These are phyloP conservation scores for Eruca vesicaria DNA, from an alignment of 441 rosid species.

Conservation along the genomic window DNA sequence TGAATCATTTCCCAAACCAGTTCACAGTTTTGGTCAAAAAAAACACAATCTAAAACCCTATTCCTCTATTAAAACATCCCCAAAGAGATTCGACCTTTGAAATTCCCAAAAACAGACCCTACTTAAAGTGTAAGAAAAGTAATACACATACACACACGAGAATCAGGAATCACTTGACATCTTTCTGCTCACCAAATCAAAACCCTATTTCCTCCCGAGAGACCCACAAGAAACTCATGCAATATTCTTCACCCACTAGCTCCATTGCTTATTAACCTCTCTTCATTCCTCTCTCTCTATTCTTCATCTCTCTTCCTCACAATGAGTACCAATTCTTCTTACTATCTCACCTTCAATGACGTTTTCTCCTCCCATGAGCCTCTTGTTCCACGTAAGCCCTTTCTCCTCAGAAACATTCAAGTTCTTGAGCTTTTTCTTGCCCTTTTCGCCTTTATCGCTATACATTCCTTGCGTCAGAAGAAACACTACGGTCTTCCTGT, in stretches of 20 bases:
- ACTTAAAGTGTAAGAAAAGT: constrained; percentile 26
- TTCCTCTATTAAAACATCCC: constrained; percentile 12
- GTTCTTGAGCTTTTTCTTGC: constrained; percentile 64
- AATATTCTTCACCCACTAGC: constrained; percentile 36
- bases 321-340: constrained; percentile 41
- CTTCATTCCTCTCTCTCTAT: neutral
- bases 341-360: constrained; percentile 35
- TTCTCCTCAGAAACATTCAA: constrained; percentile 51
- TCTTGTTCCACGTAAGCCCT: constrained; percentile 29
- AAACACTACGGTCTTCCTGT: constrained; percentile 60
- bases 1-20: constrained; percentile 15
- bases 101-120: constrained; percentile 9
- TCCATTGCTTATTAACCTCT: constrained; percentile 36
- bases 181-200: constrained; percentile 41
- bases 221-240: constrained; percentile 34
- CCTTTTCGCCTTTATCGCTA: constrained; percentile 45
- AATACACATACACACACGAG: constrained; percentile 7
- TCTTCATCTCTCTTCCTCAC: constrained; percentile 35
- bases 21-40: constrained; percentile 24
- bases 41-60: constrained; percentile 8
- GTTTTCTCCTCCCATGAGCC: constrained; percentile 5
- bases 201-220: constrained; percentile 25
- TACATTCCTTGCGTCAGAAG: constrained; percentile 67
- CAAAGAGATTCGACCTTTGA: constrained; percentile 17
- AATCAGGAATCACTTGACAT: constrained; percentile 22